phyloP scores from a whole-genome alignment of 805 yeast species.

The Saturnispora bothae region DNA sequence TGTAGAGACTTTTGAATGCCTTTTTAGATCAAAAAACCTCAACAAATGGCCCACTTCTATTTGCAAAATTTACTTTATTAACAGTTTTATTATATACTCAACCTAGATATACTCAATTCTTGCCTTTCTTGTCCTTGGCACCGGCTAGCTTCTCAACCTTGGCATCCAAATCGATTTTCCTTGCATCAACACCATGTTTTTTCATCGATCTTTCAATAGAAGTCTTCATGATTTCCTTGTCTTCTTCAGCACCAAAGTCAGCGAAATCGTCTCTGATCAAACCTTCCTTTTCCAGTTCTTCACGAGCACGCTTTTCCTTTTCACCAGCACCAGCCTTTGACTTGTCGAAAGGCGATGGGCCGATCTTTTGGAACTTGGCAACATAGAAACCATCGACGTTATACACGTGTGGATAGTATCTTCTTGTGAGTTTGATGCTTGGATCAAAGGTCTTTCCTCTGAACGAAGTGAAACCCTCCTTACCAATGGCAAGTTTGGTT shows the following conservation, averaged over 20 bases:
- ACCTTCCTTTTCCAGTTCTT: constrained; percentile 68
- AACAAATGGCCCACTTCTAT: no score
- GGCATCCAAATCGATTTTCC: constrained; percentile 25
- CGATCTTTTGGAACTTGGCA: constrained; percentile 89
- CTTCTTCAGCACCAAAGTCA: constrained; percentile 65
- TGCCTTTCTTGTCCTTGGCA: no score
- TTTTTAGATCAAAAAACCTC: no score
- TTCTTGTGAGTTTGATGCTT: constrained; percentile 68
- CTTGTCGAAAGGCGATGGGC: constrained; percentile 74
- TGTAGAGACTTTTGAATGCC: no score
- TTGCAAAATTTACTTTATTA: no score
- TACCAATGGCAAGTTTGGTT: constrained; percentile 86
- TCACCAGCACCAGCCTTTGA: constrained; percentile 83
- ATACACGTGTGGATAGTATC: constrained; percentile 97
- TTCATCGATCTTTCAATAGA: constrained; percentile 54
- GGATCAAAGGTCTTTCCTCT: constrained; percentile 88
- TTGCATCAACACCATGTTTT: constrained; percentile 68
- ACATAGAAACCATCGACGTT: constrained; percentile 98
- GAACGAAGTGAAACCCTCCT: constrained; percentile 87
- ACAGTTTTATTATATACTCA: no score
- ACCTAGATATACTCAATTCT: no score
- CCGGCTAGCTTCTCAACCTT: constrained; percentile 15
- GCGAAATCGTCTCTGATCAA: constrained; percentile 83
- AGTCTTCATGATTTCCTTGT: constrained; percentile 58
- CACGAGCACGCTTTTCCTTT: constrained; percentile 71